Evolutionary conservation across 78 protist species (phyloP).

Genomic region (Monocercomonoides exilis): DNA sequence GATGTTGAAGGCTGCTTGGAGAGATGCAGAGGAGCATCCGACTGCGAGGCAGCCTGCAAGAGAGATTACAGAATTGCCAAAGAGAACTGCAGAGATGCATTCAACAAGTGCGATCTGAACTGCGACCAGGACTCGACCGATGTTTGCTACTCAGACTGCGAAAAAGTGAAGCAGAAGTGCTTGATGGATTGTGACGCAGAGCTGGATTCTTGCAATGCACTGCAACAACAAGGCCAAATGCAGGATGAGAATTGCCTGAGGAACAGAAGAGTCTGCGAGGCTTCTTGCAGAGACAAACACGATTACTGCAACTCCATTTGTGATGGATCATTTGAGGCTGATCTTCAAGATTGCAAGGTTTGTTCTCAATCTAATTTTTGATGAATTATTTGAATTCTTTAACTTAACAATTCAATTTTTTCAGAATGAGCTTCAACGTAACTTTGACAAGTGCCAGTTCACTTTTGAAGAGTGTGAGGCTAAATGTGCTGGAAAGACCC

Average conservation of each 20-base stretch:
- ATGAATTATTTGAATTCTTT: neutral
- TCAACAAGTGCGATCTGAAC: conserved; percentile 11
- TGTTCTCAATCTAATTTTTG: neutral
- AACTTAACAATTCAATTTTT: too few species aligned
- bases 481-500: neutral
- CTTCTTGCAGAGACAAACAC: neutral
- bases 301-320: neutral
- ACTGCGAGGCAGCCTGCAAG: conserved; percentile 2
- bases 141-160: conserved; percentile 3
- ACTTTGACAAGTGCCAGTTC: conserved; percentile 1
- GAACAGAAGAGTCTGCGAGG: conserved; percentile 3
- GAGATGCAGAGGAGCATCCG: neutral
- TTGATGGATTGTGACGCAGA: neutral
- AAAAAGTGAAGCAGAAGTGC: conserved; percentile 10
- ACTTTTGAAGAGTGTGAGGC: neutral
- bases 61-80: neutral
- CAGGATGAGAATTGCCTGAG: neutral
- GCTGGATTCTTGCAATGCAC: neutral
- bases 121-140: conserved; percentile 5
- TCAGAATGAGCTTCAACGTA: neutral
- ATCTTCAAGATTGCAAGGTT: neutral
- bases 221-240: neutral
- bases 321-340: neutral
- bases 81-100: conserved; percentile 4
- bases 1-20: conserved; percentile 2